Conservation (phyloP, 805 yeast genomes). For the Lachancea meyersii region DNA sequence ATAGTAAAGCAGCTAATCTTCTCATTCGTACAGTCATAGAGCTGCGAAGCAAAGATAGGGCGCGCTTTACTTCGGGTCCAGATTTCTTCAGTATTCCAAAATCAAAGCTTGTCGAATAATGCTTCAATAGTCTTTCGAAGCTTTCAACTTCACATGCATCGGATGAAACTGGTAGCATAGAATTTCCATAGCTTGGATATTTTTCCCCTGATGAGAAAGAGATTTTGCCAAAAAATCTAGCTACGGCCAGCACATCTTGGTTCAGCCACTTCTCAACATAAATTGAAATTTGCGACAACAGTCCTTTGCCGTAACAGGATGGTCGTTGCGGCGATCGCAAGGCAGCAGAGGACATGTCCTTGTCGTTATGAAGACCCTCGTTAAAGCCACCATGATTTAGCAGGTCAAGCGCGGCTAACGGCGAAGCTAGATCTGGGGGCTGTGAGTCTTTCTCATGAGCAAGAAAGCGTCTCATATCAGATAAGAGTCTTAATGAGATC, state of each 20-base stretch:
- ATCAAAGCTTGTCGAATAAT: not conserved
- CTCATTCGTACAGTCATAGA: conserved; percentile 4
- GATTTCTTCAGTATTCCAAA: not conserved
- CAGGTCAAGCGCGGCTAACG: not conserved
- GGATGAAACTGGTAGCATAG: not conserved
- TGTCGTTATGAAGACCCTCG: not conserved
- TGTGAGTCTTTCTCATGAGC: not conserved
- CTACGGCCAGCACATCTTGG: conserved; percentile 12
- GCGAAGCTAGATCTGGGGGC: not conserved
- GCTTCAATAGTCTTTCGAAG: not conserved
- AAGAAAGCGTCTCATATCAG: conserved; percentile 29
- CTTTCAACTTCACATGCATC: not conserved
- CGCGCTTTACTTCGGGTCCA: not conserved
- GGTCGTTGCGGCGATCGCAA: not conserved
- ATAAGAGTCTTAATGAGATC: conserved; percentile 48
- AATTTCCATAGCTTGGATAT: too few relatives aligned
- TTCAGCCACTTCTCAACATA: conserved; percentile 11
- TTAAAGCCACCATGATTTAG: not conserved
- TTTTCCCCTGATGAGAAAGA: not conserved
- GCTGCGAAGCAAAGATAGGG: not conserved
- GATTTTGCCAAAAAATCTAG: not conserved
- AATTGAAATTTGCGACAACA: not conserved
- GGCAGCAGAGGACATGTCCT: not conserved
- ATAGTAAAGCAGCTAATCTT: not conserved
- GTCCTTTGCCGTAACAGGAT: not conserved